A percentile compares a stretch with the other conserved stretches of the same genome.
These are phyloP conservation scores for Thuidium tamariscinum DNA, from an alignment of 225 moss, liverwort and hornwort species.

Conservation along the genomic window DNA sequence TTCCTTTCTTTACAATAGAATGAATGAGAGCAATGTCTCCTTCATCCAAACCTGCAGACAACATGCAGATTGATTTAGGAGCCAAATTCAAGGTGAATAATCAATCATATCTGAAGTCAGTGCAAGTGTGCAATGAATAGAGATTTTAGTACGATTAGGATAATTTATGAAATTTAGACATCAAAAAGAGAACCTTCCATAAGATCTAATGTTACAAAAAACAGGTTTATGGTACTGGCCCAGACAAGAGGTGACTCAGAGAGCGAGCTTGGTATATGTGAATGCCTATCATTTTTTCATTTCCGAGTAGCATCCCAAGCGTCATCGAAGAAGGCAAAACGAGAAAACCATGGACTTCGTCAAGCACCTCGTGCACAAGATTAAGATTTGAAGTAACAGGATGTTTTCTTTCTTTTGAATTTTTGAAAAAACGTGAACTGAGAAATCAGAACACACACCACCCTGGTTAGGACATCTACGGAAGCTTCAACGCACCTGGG, in stretches of 20 bases:
- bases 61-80: neutral
- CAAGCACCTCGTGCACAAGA: neutral
- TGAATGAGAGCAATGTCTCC: slow-evolving; percentile 39
- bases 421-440: neutral
- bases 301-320: neutral
- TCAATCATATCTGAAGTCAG: neutral
- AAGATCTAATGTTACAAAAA: neutral
- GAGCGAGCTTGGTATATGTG: neutral
- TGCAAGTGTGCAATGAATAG: neutral
- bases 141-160: no score
- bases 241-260: neutral
- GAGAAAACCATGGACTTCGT: neutral
- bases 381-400: neutral
- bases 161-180: neutral
- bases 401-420: neutral
- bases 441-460: neutral
- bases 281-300: neutral
- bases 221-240: neutral
- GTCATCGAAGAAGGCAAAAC: neutral
- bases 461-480: neutral
- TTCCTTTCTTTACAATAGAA: slow-evolving; percentile 33
- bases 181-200: neutral
- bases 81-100: neutral
- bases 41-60: slow-evolving; percentile 35
- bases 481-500: slow-evolving; percentile 10